phyloP scores from a whole-genome alignment of 108 stramenopile species.

The Skeletonema marinoi region DNA sequence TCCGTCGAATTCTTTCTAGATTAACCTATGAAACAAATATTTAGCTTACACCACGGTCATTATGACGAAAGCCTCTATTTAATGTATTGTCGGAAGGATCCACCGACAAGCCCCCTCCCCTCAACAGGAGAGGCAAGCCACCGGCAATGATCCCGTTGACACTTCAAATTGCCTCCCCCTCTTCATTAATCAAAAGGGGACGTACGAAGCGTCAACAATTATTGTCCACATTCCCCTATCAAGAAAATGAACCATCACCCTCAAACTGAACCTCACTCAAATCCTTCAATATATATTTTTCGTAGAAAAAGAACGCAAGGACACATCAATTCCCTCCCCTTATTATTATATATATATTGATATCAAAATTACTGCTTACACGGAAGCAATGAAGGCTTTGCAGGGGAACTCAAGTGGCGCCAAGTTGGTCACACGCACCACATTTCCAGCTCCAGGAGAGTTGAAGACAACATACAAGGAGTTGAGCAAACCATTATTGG shows the following conservation, averaged over 20 bases:
- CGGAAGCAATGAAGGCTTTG: slow-evolving; percentile 55
- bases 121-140: neutral
- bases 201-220: neutral
- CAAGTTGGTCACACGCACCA: slow-evolving; percentile 55
- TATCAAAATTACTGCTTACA: slow-evolving; percentile 10
- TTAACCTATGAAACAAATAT: slow-evolving; percentile 6
- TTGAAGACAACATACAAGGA: slow-evolving; percentile 56
- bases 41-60: neutral
- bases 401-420: slow-evolving; percentile 60
- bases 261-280: neutral
- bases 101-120: neutral
- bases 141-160: neutral
- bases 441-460: slow-evolving; percentile 54
- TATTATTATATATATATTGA: slow-evolving; percentile 3
- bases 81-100: neutral
- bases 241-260: neutral
- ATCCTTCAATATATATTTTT: neutral
- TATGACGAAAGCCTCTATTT: neutral
- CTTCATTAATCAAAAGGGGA: neutral
- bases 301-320: neutral
- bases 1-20: neutral
- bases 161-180: neutral
- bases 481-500: slow-evolving; percentile 57
- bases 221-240: neutral
- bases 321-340: slow-evolving; percentile 1